A percentile compares a stretch with the other conserved stretches of the same genome.
Evolutionary conservation across 306 rosid genomes (phyloP).

Genomic region (Quercus wislizeni): DNA sequence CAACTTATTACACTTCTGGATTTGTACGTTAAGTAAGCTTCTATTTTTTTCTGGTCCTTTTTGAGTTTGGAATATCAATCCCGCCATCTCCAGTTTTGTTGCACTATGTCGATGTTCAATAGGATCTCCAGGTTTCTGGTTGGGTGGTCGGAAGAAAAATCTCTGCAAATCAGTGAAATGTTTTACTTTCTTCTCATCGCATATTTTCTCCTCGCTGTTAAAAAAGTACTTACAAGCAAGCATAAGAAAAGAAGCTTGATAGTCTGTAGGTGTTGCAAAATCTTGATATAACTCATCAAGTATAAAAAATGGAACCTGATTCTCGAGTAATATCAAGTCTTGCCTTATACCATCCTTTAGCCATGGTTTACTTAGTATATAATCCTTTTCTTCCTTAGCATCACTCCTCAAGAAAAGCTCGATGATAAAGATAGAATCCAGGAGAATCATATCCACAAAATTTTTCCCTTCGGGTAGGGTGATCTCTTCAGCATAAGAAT

Average conservation of each 20-base stretch:
- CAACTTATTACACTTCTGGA: neutral
- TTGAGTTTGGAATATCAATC: neutral
- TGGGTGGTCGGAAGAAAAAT: neutral
- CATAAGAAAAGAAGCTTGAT: neutral
- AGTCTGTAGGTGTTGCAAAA: neutral
- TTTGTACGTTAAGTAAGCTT: neutral
- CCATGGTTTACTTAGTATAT: constrained; percentile 26
- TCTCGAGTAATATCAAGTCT: constrained; percentile 29
- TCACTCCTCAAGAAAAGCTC: constrained; percentile 11
- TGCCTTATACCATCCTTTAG: constrained; percentile 7
- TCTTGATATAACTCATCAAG: constrained; percentile 1
- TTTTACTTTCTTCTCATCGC: no score
- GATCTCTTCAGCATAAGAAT: neutral
- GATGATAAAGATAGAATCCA: constrained; percentile 24
- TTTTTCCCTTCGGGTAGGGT: neutral
- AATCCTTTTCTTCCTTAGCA: neutral
- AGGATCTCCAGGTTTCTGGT: neutral
- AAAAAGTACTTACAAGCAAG: neutral
- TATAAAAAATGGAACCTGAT: constrained; percentile 29
- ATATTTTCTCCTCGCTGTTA: no score
- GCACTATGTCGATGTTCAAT: constrained; percentile 6
- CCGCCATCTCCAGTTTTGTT: constrained; percentile 5
- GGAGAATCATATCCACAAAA: neutral
- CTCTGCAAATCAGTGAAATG: neutral
- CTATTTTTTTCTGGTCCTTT: neutral